Percentiles rank a stretch among this genome's conserved stretches.
phyloP scores from a whole-genome alignment of 1,284 basidiomycete genomes.

The Agaricales sp. region DNA sequence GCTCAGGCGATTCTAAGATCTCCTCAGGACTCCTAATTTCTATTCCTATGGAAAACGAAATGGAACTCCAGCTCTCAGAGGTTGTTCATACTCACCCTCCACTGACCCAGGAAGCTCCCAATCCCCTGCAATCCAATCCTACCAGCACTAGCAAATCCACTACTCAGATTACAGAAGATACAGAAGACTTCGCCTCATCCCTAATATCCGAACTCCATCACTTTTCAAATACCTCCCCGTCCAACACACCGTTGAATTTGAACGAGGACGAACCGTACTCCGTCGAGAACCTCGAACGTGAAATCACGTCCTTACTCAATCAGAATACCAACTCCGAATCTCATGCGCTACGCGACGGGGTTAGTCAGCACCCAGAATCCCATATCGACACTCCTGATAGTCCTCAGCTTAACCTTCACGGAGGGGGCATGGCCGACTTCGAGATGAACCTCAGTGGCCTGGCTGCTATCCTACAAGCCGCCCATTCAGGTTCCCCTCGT shows the following conservation, averaged over 20 bases:
- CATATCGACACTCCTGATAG: conserved; percentile 16
- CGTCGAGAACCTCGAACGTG: conserved; percentile 65
- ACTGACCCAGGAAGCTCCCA: conserved; percentile 24
- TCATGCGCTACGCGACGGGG: conserved; percentile 45
- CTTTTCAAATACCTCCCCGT: conserved; percentile 1
- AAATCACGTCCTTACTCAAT: conserved; percentile 58
- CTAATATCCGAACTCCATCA: not conserved
- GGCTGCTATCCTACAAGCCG: conserved; percentile 65
- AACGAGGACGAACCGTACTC: conserved; percentile 31
- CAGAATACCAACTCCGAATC: conserved; percentile 58
- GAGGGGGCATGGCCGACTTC: not conserved
- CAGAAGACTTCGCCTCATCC: not conserved
- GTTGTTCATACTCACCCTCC: conserved; percentile 63
- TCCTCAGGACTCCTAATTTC: not conserved
- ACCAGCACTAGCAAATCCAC: not conserved
- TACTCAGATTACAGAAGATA: conserved; percentile 25
- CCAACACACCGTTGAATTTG: not conserved
- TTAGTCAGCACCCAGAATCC: conserved; percentile 20
- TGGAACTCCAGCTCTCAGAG: conserved; percentile 62
- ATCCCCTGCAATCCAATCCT: not conserved
- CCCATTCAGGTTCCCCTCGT: conserved; percentile 44
- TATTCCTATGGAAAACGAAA: conserved; percentile 43
- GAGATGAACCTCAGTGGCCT: conserved; percentile 50
- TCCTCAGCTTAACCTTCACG: conserved; percentile 7
- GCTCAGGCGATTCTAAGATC: too few relatives aligned